These are phyloP conservation scores for Clonostachys rosea DNA, from an alignment of 2,329 filamentous ascomycete species.

Conservation along the genomic window DNA sequence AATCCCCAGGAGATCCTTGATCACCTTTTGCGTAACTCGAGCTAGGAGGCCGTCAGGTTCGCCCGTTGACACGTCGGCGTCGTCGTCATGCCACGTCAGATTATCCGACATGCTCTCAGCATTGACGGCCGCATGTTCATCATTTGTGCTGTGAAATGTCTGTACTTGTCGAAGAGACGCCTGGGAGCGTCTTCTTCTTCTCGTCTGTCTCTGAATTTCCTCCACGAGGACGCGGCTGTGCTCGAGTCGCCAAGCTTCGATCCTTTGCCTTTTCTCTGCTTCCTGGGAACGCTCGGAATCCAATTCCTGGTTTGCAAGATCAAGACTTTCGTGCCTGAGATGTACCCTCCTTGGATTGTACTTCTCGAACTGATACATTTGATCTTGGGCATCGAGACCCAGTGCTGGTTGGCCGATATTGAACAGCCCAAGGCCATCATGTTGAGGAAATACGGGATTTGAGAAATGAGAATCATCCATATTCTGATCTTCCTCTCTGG, in stretches of 20 bases:
- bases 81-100: constrained; percentile 50
- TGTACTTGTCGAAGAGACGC: constrained; percentile 30
- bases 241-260: constrained; percentile 89
- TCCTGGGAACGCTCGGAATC: constrained; percentile 56
- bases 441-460: constrained; percentile 74
- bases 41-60: constrained; percentile 69
- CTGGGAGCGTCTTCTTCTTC: constrained; percentile 60
- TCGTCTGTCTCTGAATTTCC: constrained; percentile 84
- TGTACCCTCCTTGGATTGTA: constrained; percentile 69
- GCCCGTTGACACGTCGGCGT: constrained; percentile 33
- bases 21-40: constrained; percentile 77
- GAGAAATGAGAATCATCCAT: constrained; percentile 31
- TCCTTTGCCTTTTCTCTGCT: constrained; percentile 72
- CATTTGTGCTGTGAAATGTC: constrained; percentile 19
- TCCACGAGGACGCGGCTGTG: constrained; percentile 82
- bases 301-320: constrained; percentile 42
- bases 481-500: constrained; percentile 18
- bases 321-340: constrained; percentile 47
- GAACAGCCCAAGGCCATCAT: constrained; percentile 91
- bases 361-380: constrained; percentile 83
- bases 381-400: constrained; percentile 65
- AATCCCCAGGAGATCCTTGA: constrained; percentile 85
- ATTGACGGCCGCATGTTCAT: constrained; percentile 12
- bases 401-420: constrained; percentile 53
- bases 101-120: constrained; percentile 25